phyloP scores from a whole-genome alignment of 2,329 filamentous ascomycete species.

The Diatrype stigma region DNA sequence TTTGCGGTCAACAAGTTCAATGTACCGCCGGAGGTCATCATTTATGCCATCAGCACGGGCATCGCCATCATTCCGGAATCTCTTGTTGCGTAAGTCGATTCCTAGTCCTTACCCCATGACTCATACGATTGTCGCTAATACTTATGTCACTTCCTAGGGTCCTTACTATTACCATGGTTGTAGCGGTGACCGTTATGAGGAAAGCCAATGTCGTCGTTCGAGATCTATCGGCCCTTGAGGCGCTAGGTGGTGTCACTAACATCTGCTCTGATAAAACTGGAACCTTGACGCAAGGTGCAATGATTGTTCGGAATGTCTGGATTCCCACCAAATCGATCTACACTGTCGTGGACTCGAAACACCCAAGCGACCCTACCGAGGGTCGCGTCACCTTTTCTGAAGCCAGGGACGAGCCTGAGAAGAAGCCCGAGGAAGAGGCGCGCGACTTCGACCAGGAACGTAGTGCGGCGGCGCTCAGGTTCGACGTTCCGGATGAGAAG shows the following conservation, averaged over 20 bases:
- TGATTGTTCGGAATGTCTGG: constrained; percentile 66
- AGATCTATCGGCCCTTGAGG: constrained; percentile 64
- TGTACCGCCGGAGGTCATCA: constrained; percentile 48
- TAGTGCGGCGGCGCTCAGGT: constrained; percentile 56
- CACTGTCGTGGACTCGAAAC: constrained; percentile 57
- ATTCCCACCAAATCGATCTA: constrained; percentile 54
- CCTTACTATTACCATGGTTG: constrained; percentile 66
- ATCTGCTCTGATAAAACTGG: constrained; percentile 74
- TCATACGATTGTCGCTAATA: background rate
- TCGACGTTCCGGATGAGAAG: constrained; percentile 58
- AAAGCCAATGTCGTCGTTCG: constrained; percentile 62
- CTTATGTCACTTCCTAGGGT: constrained; percentile 36
- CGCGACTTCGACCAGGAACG: constrained; percentile 58
- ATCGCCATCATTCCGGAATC: constrained; percentile 62
- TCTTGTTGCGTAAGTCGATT: constrained; percentile 52
- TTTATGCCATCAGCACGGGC: constrained; percentile 54
- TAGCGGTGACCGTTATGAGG: constrained; percentile 60
- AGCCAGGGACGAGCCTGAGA: constrained; percentile 30
- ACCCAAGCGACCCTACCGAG: constrained; percentile 57
- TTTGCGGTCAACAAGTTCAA: constrained; percentile 54
- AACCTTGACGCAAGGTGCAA: constrained; percentile 64
- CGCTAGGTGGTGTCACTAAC: constrained; percentile 66
- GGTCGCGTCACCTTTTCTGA: constrained; percentile 48
- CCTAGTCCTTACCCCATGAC: background rate
- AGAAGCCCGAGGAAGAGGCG: constrained; percentile 22